phyloP scores from a whole-genome alignment of 306 rosid genomes.

The Acacia melanoxylon region DNA sequence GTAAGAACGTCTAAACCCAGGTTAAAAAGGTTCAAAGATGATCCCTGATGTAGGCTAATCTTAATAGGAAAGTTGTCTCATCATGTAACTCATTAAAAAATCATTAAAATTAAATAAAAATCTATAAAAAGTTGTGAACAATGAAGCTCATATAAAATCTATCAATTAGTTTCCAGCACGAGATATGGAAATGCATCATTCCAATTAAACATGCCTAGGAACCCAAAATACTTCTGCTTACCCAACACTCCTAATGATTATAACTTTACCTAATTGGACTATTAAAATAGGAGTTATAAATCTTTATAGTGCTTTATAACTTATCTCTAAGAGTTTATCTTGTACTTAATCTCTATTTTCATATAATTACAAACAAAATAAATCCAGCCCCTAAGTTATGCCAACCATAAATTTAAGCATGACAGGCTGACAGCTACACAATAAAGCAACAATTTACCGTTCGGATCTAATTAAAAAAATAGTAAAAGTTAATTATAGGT shows the following conservation, averaged over 20 bases:
- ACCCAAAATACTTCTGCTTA: neutral
- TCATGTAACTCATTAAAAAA: too few relatives aligned
- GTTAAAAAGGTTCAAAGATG: too few relatives aligned
- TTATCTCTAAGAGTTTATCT: neutral
- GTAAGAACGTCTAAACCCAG: too few relatives aligned
- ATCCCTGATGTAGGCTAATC: too few relatives aligned
- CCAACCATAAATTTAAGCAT: neutral
- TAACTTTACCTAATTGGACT: neutral
- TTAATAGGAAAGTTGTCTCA: too few relatives aligned
- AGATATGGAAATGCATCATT: neutral
- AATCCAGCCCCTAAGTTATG: neutral
- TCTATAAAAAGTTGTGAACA: neutral
- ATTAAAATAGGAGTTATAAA: neutral
- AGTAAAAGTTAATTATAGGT: neutral
- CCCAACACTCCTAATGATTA: neutral
- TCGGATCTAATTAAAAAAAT: neutral
- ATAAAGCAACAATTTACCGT: neutral
- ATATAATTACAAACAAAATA: neutral
- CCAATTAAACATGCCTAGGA: neutral
- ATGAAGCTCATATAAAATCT: neutral
- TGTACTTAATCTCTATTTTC: neutral
- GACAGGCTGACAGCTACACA: neutral
- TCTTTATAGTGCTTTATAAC: neutral
- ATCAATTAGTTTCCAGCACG: neutral
- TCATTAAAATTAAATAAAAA: too few relatives aligned